Percentiles rank a stretch among this genome's conserved stretches.
These are phyloP conservation scores for Alternaria metachromatica DNA, from an alignment of 2,329 filamentous ascomycete species.

Conservation along the genomic window DNA sequence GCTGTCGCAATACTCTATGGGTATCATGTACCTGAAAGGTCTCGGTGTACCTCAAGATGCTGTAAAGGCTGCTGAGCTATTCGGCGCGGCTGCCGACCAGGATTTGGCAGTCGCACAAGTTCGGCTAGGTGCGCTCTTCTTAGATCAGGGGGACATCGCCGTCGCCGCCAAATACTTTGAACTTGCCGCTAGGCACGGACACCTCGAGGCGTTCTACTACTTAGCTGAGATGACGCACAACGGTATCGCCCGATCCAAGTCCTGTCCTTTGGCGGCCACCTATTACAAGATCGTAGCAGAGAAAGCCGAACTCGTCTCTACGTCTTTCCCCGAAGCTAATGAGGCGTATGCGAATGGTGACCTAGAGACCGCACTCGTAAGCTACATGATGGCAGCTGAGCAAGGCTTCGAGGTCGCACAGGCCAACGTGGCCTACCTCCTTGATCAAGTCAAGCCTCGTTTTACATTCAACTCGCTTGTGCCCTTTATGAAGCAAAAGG, in stretches of 20 bases:
- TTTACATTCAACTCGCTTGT: slow-evolving; percentile 63
- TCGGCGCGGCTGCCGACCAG: slow-evolving; percentile 81
- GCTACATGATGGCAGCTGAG: slow-evolving; percentile 86
- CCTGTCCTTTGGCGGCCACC: slow-evolving; percentile 75
- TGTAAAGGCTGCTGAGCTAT: slow-evolving; percentile 73
- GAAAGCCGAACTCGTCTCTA: slow-evolving; percentile 86
- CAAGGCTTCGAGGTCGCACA: slow-evolving; percentile 91
- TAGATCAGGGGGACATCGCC: slow-evolving; percentile 85
- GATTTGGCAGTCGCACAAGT: slow-evolving; percentile 83
- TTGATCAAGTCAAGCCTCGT: slow-evolving; percentile 67
- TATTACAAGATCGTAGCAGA: slow-evolving; percentile 91
- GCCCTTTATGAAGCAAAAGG: slow-evolving; percentile 52
- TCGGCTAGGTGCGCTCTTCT: slow-evolving; percentile 79
- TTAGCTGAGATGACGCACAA: slow-evolving; percentile 85
- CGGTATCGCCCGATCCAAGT: slow-evolving; percentile 79
- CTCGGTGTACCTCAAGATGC: slow-evolving; percentile 75
- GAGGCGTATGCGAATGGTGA: slow-evolving; percentile 81
- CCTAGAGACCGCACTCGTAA: slow-evolving; percentile 77
- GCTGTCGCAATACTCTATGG: slow-evolving; percentile 83
- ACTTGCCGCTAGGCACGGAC: slow-evolving; percentile 78
- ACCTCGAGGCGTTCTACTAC: slow-evolving; percentile 91
- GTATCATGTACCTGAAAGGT: slow-evolving; percentile 82
- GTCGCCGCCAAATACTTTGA: slow-evolving; percentile 88
- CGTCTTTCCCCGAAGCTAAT: slow-evolving; percentile 83
- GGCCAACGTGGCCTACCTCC: slow-evolving; percentile 85